A percentile compares a stretch with the other conserved stretches of the same genome.
These are phyloP conservation scores for Hyphopichia burtonii DNA, from an alignment of 1,139 yeast species.

Conservation along the genomic window DNA sequence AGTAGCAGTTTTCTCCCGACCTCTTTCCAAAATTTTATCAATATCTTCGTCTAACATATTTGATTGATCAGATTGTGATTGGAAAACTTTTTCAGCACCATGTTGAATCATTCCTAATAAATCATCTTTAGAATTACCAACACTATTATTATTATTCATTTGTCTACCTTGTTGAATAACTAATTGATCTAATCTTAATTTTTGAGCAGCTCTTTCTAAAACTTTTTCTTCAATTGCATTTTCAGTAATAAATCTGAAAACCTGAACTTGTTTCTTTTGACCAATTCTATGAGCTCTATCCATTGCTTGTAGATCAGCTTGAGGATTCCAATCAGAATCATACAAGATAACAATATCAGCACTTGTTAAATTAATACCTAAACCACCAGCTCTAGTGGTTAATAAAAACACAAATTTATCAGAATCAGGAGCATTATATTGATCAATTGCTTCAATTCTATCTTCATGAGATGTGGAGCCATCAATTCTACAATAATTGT, in stretches of 20 bases:
- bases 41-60: constrained; percentile 66
- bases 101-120: constrained; percentile 93
- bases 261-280: constrained; percentile 93
- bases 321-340: constrained; percentile 99
- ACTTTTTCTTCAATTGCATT: constrained; percentile 97
- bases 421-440: constrained; percentile 79
- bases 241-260: constrained; percentile 89
- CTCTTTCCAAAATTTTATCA: constrained; percentile 72
- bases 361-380: constrained; percentile 89
- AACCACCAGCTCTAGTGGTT: constrained; percentile 98
- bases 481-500: constrained; percentile 88
- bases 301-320: constrained; percentile 98
- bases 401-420: constrained; percentile 81
- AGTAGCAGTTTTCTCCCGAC: constrained; percentile 77
- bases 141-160: constrained; percentile 33
- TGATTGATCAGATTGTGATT: constrained; percentile 35
- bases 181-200: constrained; percentile 85
- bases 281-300: constrained; percentile 99
- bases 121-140: constrained; percentile 70
- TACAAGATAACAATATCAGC: constrained; percentile 89
- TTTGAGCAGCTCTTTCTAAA: constrained; percentile 93
- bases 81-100: constrained; percentile 89
- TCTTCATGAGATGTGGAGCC: constrained; percentile 95
- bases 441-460: constrained; percentile 88
- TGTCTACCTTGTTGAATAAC: constrained; percentile 94